Evolutionary conservation across 2,329 filamentous ascomycete genomes (phyloP), one percentile per base, ranked within the genome.

Genomic region (Hymenoscyphus occultus): DNA sequence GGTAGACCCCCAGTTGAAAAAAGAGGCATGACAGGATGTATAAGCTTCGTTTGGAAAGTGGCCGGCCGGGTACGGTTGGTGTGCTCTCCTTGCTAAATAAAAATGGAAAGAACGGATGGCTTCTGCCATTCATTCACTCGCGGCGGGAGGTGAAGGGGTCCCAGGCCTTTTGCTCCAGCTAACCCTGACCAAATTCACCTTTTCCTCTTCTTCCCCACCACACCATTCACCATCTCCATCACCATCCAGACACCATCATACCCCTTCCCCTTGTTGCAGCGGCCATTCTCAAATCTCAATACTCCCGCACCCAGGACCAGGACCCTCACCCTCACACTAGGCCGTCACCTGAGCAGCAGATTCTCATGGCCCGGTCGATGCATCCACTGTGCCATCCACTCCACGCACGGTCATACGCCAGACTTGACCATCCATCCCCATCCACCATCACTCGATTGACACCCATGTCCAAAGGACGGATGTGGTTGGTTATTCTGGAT

Each of bases 261-360:
- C n/a, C 45, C 28, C 28, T 28, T 2, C 28, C 28, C 28, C 45
- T 51, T 51, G 19, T 51, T 51, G 45, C 45, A 51, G 45, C 45
- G 45, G 45, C 54, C 14, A 57, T 12, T 39, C 28, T 57, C 54
- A 28, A 57, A 57, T 39, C 32, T n/a, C 54, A 22, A 22, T 35
- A 32, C 60, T 31, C 48, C 35, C 28, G 39, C 22, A 51, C 19
- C 40, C 28, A 32, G 19, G n/a, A 51, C 42, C 28, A 28, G 28
- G 28, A 28, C 28, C 28, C 28, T 28, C 28, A 28, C 28, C 31
- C 40, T 61, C 51, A 65, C 31, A 59, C 61, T 48, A 66, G 61
- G 48, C 60, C 60, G 68, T 71, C 70, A 71, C 68, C 67, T 71
- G 70, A 68, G 64, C 68, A 69, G 61, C 67, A 71, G 61, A 70